Evolutionary conservation across 2,329 filamentous ascomycete genomes (phyloP), one percentile per base, ranked within the genome.

Genomic region (Colletotrichum sp.): DNA sequence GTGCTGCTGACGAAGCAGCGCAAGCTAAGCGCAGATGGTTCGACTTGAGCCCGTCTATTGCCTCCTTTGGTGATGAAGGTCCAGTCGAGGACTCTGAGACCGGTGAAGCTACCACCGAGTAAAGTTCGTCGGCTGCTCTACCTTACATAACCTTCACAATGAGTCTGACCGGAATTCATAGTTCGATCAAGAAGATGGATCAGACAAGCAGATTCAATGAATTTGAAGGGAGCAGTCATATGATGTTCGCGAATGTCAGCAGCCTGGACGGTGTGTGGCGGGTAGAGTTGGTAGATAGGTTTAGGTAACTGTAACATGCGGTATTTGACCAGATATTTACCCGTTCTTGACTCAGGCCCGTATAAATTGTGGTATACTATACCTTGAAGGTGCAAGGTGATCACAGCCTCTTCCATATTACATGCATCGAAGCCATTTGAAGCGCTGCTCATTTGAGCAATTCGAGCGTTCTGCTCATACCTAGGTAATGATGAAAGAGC

Each of bases 81-180:
- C 43, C n/a, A 3, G n/a, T 48, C 4, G n/a, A 48, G 43, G 43
- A 48, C 5, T 21, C 43, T 7, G 43, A 48, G n/a, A 5, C 12
- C 18, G n/a, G n/a, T 21, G 43, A 48, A 7, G 10, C 12, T 13
- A 48, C 3, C 43, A 21, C 43, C 2, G 43, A 21, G 10, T 21
- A 21, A 21, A 48, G 43, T 48, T 12, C 0, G 38, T 48, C 38
- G 5, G 0, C 5, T n/a, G 18, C 18, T 10, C 5, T n/a, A 5
- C 38, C 18, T 10, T 4, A n/a, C 38, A 48, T 0, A 12, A n/a
- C 9, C 38, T 48, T 0, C 3, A 3, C 38, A 10, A 4, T 10
- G 0, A 43, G 18, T n/a, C 43, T 48, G 18, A 48, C 18, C 21
- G 21, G 21, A 24, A 24, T 24, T 24, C 21, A 24, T 24, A 24